Evolutionary conservation across 1,284 basidiomycete species (phyloP), one percentile per base, ranked within the genome.

Genomic region (Ustilago shanxiensis): DNA sequence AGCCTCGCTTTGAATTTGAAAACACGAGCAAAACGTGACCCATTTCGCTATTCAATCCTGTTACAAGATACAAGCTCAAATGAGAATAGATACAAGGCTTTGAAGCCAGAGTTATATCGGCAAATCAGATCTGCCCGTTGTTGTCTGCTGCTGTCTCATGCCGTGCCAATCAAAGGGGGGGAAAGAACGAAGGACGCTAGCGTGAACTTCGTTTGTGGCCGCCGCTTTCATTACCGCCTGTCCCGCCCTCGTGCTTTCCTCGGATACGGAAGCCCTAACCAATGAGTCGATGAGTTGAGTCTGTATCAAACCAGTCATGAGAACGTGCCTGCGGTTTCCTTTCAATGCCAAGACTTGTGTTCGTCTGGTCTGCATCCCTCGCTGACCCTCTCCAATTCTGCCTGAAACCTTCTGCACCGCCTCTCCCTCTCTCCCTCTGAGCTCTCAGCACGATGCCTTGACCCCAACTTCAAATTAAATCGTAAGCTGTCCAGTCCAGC

Each of bases 231-330:
- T 39, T 39, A 47, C 59, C 53, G 58, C 65, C 54, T 41, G 16
- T 67, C 58, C 64, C 65, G 65, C 65, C 65, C 65, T 51, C 65
- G 58, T 67, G 65, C 37, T 49, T 49, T 24, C 14, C 58, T 67
- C 53, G 65, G 52, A 44, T 56, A 28, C 47, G 26, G 26, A 11
- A n/a, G n/a, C n/a, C n/a, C n/a, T n/a, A n/a, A n/a, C n/a, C n/a
- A n/a, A n/a, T n/a, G 47, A 26, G 29, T 52, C 20, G 10, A 22
- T 28, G 16, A n/a, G n/a, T n/a, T 8, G 31, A 33, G 33, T 22
- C 29, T 33, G 50, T 29, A 33, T 29, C 29, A 33, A 22, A 31
- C 10, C 50, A 52, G 14, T 52, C 50, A 16, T 20, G 29, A 52
- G 26, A 49, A 49, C 47, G 57, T 49, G 57, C 47, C 57, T 59